These are phyloP conservation scores for Daldinia grandis DNA, from an alignment of 495 filamentous ascomycete species.

Conservation along the genomic window DNA sequence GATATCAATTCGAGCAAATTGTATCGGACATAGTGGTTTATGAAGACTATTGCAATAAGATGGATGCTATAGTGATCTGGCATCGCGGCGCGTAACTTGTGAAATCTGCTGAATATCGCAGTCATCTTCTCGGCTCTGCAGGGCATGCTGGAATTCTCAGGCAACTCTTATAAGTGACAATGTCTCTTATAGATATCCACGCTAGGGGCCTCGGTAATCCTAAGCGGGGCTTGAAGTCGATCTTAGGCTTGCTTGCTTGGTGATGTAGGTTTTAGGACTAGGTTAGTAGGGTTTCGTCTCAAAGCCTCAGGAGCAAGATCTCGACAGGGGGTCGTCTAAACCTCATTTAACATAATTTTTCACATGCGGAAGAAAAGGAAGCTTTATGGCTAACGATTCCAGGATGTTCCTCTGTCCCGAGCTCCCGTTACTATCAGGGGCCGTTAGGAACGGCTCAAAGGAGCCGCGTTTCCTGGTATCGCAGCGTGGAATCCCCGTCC, in stretches of 20 bases:
- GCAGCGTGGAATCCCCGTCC: conserved; percentile 24
- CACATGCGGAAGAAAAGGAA: conserved; percentile 9
- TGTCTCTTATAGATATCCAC: neutral
- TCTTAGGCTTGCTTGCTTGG: conserved; percentile 18
- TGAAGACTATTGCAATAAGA: neutral
- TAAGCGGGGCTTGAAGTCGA: conserved; percentile 17
- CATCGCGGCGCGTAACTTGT: neutral
- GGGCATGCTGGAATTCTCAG: neutral
- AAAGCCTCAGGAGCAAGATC: conserved; percentile 8
- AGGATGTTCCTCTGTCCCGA: conserved; percentile 23
- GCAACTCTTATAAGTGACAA: neutral
- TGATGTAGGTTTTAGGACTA: conserved; percentile 33
- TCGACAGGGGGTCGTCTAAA: conserved; percentile 16
- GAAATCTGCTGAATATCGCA: neutral
- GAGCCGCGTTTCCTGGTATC: conserved; percentile 40
- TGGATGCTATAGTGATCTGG: neutral
- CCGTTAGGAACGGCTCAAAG: conserved; percentile 27
- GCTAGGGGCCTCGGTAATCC: neutral
- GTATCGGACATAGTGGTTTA: neutral
- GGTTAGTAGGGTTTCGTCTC: conserved; percentile 34
- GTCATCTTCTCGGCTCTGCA: neutral
- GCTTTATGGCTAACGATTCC: conserved; percentile 4
- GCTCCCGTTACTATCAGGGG: neutral
- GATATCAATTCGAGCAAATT: conserved; percentile 2
- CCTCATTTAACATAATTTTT: conserved; percentile 11